These are phyloP conservation scores for Helotiales sp. DNA, from an alignment of 2,329 filamentous ascomycete genomes.

Conservation along the genomic window DNA sequence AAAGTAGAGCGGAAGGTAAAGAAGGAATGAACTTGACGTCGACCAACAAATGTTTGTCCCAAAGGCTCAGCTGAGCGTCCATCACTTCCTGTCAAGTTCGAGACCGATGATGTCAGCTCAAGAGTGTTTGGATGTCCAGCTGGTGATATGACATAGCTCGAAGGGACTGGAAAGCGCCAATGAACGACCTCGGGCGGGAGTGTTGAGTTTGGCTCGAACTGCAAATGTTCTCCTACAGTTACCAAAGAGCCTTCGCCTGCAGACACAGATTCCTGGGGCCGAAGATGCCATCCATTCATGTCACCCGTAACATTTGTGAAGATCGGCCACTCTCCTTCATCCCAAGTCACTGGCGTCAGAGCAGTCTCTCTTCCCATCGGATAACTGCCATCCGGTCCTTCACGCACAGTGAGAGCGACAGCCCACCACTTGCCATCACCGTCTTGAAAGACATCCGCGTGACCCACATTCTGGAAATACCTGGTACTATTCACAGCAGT, in stretches of 20 bases:
- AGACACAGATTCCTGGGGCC: conserved; percentile 32
- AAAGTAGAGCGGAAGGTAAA: conserved; percentile 48
- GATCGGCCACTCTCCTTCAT: conserved; percentile 48
- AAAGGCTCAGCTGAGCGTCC: conserved; percentile 47
- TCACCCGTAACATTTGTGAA: conserved; percentile 43
- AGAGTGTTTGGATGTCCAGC: conserved; percentile 44
- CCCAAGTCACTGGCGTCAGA: conserved; percentile 49
- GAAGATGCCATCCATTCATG: conserved; percentile 40
- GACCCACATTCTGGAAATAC: conserved; percentile 54
- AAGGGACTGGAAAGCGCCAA: conserved; percentile 48
- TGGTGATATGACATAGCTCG: conserved; percentile 47
- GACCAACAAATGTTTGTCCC: conserved; percentile 51
- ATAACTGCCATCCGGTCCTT: conserved; percentile 44
- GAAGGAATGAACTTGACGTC: conserved; percentile 54
- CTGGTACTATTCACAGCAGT: conserved; percentile 45
- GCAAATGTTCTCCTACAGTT: conserved; percentile 43
- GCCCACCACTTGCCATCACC: conserved; percentile 52
- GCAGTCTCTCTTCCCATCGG: conserved; percentile 57
- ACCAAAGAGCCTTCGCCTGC: conserved; percentile 45
- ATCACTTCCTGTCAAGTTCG: conserved; percentile 56
- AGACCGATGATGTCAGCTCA: conserved; percentile 46
- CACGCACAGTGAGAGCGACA: conserved; percentile 46
- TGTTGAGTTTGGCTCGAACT: conserved; percentile 43
- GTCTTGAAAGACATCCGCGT: conserved; percentile 58
- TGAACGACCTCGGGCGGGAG: conserved; percentile 56